Evolutionary conservation across 139 green algal genomes (phyloP), one percentile per base, ranked within the genome.

Genomic region (Coelastrella sp.): DNA sequence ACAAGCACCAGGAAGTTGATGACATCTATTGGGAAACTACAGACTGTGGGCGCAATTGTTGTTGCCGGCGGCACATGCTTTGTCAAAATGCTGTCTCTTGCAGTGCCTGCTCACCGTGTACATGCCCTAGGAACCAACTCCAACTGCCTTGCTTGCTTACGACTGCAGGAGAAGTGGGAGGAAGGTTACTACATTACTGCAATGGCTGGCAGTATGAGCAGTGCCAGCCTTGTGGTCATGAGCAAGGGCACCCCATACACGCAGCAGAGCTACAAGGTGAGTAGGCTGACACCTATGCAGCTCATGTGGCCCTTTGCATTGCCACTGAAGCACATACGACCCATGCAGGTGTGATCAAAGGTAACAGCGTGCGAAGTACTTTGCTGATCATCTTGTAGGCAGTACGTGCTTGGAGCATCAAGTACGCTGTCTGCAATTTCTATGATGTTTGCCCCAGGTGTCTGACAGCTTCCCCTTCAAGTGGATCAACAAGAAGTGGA

Each of bases 401-500:
- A 49, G 35, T 49, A 3, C 3, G 35, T 49, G 35, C 35, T 49
- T 49, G 35, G 35, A 49, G 63, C 12, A 14, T 72, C n/a, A 17
- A 5, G 4, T 70, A 70, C 5, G 63, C 63, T 70, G 63, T 22
- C 74, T 81, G 74, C 65, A 17, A 6, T 25, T 83, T 12, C 27
- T 27, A 9, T 83, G 6, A 25, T 8, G 49, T 65, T 24, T 63
- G 22, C 6, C 25, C 14, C 78, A 83, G 78, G 93, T 98, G 61
- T 97, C 93, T 58, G 98, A 99, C 95, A 98, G 94, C 12, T 99
- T 99, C 93, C 98, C 98, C 83, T 99, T 99, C 96, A 99, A 99
- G 94, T 99, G 98, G 98, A 99, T 99, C 91, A 99, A 99, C 97
- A 99, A 99, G 93, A 99, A 99, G 93, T 99, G 98, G 98, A 99